These are phyloP conservation scores for Phellopilus nigrolimitatus DNA, from an alignment of 1,284 basidiomycete species.

Conservation along the genomic window DNA sequence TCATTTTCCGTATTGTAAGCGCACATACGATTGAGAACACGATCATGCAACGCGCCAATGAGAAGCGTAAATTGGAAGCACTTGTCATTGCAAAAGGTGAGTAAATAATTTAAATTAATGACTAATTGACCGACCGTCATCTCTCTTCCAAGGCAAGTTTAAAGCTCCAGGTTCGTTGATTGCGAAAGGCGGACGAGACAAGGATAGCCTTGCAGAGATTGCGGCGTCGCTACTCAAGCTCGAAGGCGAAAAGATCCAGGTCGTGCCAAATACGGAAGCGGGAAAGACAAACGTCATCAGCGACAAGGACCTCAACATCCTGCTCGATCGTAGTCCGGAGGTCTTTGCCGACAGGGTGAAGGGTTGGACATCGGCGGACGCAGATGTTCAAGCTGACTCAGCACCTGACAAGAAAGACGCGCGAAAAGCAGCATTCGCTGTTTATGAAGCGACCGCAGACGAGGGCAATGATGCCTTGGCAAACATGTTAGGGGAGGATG, in stretches of 20 bases:
- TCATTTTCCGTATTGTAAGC: slow-evolving; percentile 85
- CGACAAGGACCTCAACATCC: slow-evolving; percentile 72
- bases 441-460: slow-evolving; percentile 70
- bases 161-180: slow-evolving; percentile 53
- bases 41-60: slow-evolving; percentile 85
- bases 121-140: slow-evolving; percentile 12
- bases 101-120: no score
- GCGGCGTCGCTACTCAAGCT: slow-evolving; percentile 76
- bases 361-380: slow-evolving; percentile 64
- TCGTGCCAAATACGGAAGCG: slow-evolving; percentile 71
- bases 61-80: slow-evolving; percentile 89
- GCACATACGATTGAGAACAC: slow-evolving; percentile 88
- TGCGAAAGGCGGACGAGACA: slow-evolving; percentile 35
- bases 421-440: slow-evolving; percentile 64
- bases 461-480: slow-evolving; percentile 72
- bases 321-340: slow-evolving; percentile 78
- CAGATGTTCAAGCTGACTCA: no score
- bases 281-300: slow-evolving; percentile 71
- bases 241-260: slow-evolving; percentile 85
- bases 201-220: slow-evolving; percentile 73
- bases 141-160: slow-evolving; percentile 59
- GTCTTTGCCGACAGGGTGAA: slow-evolving; percentile 74
- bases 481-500: slow-evolving; percentile 55
- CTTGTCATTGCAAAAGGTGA: slow-evolving; percentile 94
- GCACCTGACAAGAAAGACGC: slow-evolving; percentile 26